phyloP scores from a whole-genome alignment of 768 basidiomycete genomes.

The Auricularia sp. region DNA sequence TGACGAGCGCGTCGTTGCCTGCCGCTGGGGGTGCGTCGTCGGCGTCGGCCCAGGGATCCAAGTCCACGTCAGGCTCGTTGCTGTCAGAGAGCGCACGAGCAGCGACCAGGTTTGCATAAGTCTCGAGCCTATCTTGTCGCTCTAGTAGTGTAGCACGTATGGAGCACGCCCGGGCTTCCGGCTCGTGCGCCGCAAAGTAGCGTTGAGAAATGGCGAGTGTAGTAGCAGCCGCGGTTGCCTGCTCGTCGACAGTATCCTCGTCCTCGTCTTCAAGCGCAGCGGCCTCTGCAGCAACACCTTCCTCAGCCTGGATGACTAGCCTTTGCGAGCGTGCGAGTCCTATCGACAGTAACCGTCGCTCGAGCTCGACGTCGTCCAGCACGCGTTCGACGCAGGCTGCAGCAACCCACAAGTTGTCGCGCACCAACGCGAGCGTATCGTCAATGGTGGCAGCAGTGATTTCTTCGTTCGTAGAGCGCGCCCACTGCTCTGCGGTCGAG shows the following conservation, averaged over 20 bases:
- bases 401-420: constrained; percentile 67
- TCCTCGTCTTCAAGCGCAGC: constrained; percentile 10
- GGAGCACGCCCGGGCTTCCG: constrained; percentile 53
- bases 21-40: constrained; percentile 16
- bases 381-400: constrained; percentile 65
- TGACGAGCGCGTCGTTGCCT: constrained; percentile 18
- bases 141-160: constrained; percentile 60
- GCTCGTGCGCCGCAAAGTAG: constrained; percentile 47
- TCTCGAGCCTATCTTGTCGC: constrained; percentile 59
- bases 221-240: constrained; percentile 6
- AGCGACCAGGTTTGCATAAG: constrained; percentile 54
- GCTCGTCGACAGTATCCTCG: constrained; percentile 7
- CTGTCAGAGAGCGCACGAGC: constrained; percentile 22
- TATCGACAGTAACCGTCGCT: constrained; percentile 48
- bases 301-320: constrained; percentile 38
- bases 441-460: constrained; percentile 41
- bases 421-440: constrained; percentile 36
- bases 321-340: constrained; percentile 51
- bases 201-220: constrained; percentile 25
- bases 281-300: constrained; percentile 18
- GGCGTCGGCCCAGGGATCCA: constrained; percentile 62
- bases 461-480: constrained; percentile 42
- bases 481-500: constrained; percentile 34
- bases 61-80: constrained; percentile 23
- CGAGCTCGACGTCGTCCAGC: constrained; percentile 43